Conservation (phyloP, 176 grass and related monocot species). For the Triticum urartu region DNA sequence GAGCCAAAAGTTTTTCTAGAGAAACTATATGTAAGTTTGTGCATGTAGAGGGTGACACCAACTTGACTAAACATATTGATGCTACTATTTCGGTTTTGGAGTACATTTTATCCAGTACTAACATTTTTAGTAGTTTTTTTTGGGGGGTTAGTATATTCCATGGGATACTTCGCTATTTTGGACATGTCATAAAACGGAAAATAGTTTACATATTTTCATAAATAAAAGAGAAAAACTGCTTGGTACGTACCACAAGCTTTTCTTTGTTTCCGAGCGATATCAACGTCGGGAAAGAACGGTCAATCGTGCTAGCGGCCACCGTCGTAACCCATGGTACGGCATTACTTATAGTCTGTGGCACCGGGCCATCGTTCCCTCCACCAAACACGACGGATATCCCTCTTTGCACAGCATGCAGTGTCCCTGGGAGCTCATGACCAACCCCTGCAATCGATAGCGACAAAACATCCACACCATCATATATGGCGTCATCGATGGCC, state of each 20-base stretch:
- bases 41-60: no score
- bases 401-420: conserved; percentile 50
- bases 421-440: neutral
- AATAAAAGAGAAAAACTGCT: no score
- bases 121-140: no score
- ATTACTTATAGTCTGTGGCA: conserved; percentile 18
- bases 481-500: conserved; percentile 60
- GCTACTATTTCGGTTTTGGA: no score
- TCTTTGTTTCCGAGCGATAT: conserved; percentile 46
- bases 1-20: no score
- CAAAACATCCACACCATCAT: conserved; percentile 64
- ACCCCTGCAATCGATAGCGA: conserved; percentile 36
- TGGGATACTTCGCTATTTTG: no score
- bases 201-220: no score
- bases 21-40: no score
- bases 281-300: conserved; percentile 46
- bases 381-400: conserved; percentile 49
- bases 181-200: no score
- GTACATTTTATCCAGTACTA: no score
- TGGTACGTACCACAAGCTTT: conserved; percentile 36
- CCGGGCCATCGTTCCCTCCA: conserved; percentile 24
- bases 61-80: no score
- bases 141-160: no score
- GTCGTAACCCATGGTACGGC: conserved; percentile 45
- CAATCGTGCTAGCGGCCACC: conserved; percentile 52